Percentiles rank a stretch among this genome's conserved stretches.
These are phyloP conservation scores for Cercospora berteroae DNA, from an alignment of 2,329 filamentous ascomycete genomes.

Conservation along the genomic window DNA sequence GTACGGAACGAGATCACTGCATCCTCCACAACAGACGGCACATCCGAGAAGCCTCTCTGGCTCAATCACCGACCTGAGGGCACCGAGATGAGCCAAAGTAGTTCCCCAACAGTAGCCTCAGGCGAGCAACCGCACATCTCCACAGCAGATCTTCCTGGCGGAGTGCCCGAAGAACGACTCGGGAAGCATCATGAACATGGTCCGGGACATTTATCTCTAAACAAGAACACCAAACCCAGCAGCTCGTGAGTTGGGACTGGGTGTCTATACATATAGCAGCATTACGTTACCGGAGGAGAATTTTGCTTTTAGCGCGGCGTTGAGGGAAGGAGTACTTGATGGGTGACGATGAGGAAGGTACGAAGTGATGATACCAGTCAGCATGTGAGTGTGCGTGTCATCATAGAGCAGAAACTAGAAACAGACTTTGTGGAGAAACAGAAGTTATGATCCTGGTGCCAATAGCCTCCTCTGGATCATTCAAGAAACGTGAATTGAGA, in stretches of 20 bases:
- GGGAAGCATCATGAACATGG: slow-evolving; percentile 26
- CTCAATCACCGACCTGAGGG: background rate
- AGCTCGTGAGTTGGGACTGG: background rate
- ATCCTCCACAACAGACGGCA: slow-evolving; percentile 23
- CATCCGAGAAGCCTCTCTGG: slow-evolving; percentile 28
- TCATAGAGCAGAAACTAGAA: background rate
- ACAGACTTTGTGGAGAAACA: background rate
- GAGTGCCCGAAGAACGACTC: slow-evolving; percentile 42
- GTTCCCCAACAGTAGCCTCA: slow-evolving; percentile 25
- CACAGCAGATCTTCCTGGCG: slow-evolving; percentile 45
- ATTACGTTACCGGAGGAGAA: background rate
- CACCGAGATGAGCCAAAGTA: slow-evolving; percentile 19
- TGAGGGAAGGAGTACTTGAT: background rate
- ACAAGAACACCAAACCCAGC: slow-evolving; percentile 17
- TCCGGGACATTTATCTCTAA: slow-evolving; percentile 16
- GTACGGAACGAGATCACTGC: background rate
- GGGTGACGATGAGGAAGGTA: background rate
- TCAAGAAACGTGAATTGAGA: background rate
- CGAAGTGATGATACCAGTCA: background rate
- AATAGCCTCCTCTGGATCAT: no score
- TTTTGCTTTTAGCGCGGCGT: slow-evolving; percentile 2
- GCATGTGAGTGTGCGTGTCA: background rate
- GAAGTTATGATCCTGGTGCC: no score
- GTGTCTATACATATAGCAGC: background rate
- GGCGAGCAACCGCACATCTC: slow-evolving; percentile 32